Percentiles rank a stretch among this genome's conserved stretches.
phyloP scores from a whole-genome alignment of 106 monocot species.

The Ottelia alismoides region DNA sequence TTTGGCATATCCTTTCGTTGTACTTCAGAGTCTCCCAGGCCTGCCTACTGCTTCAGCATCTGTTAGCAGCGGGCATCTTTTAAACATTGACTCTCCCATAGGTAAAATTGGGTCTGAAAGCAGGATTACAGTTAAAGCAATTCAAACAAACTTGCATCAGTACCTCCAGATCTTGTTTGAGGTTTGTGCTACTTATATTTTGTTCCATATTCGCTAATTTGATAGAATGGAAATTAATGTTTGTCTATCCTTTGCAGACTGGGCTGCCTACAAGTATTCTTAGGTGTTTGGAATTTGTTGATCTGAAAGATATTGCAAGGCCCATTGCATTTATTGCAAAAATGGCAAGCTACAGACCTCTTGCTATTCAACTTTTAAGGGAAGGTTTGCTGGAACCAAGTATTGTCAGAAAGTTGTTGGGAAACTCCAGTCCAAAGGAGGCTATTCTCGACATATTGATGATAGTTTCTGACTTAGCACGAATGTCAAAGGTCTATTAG shows the following conservation, averaged over 20 bases:
- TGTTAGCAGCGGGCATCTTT: slow-evolving; percentile 75
- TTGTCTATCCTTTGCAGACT: slow-evolving; percentile 28
- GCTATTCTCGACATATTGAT: slow-evolving; percentile 81
- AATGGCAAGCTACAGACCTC: slow-evolving; percentile 82
- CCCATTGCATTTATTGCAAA: slow-evolving; percentile 84
- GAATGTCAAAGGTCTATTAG: slow-evolving; percentile 80
- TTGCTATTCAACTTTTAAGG: slow-evolving; percentile 69
- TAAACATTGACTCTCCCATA: slow-evolving; percentile 73
- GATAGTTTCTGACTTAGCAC: slow-evolving; percentile 95
- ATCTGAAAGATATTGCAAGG: slow-evolving; percentile 40
- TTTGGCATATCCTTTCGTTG: slow-evolving; percentile 94
- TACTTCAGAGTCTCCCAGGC: slow-evolving; percentile 65
- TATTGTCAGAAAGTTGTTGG: slow-evolving; percentile 39
- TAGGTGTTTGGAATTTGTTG: slow-evolving; percentile 47
- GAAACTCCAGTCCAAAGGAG: slow-evolving; percentile 35
- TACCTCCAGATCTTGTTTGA: slow-evolving; percentile 83
- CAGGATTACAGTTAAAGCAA: slow-evolving; percentile 55
- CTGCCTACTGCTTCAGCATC: slow-evolving; percentile 76
- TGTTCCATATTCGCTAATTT: too few species aligned
- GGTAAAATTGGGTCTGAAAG: slow-evolving; percentile 64
- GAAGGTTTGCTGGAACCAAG: slow-evolving; percentile 66
- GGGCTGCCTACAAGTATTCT: slow-evolving; percentile 48
- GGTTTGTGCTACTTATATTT: slow-evolving; percentile 21
- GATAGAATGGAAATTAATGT: too few species aligned
- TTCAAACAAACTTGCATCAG: slow-evolving; percentile 50